Evolutionary conservation across 108 stramenopile species (phyloP), one percentile per base, ranked within the genome.

Genomic region (Conticribra guillardii): DNA sequence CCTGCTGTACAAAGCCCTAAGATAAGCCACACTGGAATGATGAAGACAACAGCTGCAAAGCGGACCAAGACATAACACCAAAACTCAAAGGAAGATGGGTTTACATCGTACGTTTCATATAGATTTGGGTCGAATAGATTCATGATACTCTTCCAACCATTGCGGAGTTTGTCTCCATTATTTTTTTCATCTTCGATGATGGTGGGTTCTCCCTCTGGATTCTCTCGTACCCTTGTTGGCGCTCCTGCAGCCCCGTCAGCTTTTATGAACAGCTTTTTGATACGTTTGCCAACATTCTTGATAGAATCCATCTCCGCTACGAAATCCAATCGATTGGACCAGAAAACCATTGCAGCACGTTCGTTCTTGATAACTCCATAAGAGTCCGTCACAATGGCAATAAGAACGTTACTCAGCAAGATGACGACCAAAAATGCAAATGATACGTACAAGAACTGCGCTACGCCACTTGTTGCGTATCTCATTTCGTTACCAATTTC

Each of bases 241-340:
- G 69, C 67, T 31, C 72, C 73, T 15, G 70, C 48, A 50, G 57
- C 70, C 22, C 56, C 76, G 22, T 55, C 24, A 22, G 65, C 54
- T n/a, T 49, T 47, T 1, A 60, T 9, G 46, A 69, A 54, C 23
- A 54, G 27, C 33, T 60, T 48, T 23, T 76, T 63, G 30, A 76
- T 56, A 52, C 77, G 37, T n/a, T 65, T 70, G 8, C 54, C 26
- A n/a, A 71, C 47, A 44, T 81, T 79, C 34, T 57, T 54, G 37
- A 85, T 82, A 44, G 79, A 77, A 56, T 85, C 84, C 65, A 80
- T 85, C 65, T 85, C 84, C 14, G 82, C 84, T 14, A 85, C 82
- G 54, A 82, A 85, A 48, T 85, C 84, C 9, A 85, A 64, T 11
- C 84, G 79, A 44, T 84, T 85, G 5, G 78, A 79, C 84, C 80